phyloP scores from a whole-genome alignment of 2,329 filamentous ascomycete genomes.

The Paraphoma sp. region DNA sequence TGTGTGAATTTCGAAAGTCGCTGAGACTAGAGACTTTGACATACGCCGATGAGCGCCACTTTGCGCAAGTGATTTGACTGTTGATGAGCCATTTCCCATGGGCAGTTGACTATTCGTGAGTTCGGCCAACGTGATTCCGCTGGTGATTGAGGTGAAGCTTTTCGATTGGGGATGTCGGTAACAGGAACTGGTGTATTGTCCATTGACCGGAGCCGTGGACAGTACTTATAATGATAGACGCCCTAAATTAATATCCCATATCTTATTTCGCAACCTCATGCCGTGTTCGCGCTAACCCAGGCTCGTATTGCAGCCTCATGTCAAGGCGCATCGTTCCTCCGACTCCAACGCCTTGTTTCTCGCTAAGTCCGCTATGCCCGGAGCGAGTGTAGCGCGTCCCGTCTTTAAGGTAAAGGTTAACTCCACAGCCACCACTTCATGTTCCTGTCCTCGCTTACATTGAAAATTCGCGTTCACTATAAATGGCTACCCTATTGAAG shows the following conservation, averaged over 20 bases:
- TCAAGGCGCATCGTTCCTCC: background rate
- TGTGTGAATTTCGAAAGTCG: no score
- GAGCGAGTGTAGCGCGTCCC: background rate
- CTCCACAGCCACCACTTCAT: no score
- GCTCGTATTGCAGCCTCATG: background rate
- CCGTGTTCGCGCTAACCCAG: background rate
- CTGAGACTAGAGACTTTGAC: background rate
- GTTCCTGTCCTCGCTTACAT: no score
- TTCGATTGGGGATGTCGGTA: no score
- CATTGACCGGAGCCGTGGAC: no score
- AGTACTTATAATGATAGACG: no score
- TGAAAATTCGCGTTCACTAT: no score
- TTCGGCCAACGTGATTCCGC: no score
- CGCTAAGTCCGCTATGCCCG: background rate
- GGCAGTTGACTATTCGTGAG: background rate
- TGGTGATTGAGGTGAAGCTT: no score
- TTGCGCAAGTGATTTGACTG: constrained; percentile 19
- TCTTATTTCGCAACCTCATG: background rate
- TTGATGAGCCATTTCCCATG: background rate
- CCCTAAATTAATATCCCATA: background rate
- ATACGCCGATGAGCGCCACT: constrained; percentile 49
- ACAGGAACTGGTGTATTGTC: no score
- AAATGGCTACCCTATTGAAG: no score
- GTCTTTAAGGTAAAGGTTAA: no score
- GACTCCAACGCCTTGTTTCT: background rate